Base-by-base conservation (phyloP, 352 stramenopile species). In the Phytophthora colocasiae region DNA sequence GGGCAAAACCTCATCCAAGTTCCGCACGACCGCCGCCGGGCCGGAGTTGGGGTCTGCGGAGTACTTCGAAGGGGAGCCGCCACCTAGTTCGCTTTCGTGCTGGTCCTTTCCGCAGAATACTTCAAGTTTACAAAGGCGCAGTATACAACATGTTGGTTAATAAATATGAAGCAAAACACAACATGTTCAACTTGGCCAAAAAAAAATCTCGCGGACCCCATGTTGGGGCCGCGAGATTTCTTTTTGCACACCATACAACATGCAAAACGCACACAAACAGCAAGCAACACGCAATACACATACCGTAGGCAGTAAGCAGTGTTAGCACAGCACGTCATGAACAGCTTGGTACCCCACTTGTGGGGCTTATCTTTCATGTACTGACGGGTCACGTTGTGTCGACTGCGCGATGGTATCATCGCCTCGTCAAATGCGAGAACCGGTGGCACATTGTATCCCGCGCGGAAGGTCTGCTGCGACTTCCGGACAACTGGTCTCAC, bases 1-100 rank as follows among this genome's bases (percentile, higher is more conserved):
- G 0, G 48, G 49, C 8, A 64, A n/a, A 0, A 66, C 48, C 7
- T 53, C 51, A 7, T 59, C 1, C 12, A 66, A 41, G 24, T 64
- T 73, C 1, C 58, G 39, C 12, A 73, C 14, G 1, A 53, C 31
- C 1, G 56, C 63, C 9, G 51, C 64, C 6, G 58, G 51, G 6
- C 64, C 64, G 0, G 64, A n/a, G 40, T 73, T 68, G 0, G 45
- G 58, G 41, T 73, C 52, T 14, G 50, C 56, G 0, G 55, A 71
- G 12, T 46, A 46, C 19, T 36, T 47, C 5, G 34, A 41, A 4
- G 52, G 43, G 2, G 43, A 53, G 6, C 44, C 14, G 0, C 59
- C 41, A 4, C 44, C 38, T 12, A 63, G 2, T 22, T 58, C 51
- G 17, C n/a, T 49, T 1, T 22, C 6, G 44, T 63, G 52, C 12